phyloP scores from a whole-genome alignment of 768 basidiomycete species.

The Guyanaporus albipodus region DNA sequence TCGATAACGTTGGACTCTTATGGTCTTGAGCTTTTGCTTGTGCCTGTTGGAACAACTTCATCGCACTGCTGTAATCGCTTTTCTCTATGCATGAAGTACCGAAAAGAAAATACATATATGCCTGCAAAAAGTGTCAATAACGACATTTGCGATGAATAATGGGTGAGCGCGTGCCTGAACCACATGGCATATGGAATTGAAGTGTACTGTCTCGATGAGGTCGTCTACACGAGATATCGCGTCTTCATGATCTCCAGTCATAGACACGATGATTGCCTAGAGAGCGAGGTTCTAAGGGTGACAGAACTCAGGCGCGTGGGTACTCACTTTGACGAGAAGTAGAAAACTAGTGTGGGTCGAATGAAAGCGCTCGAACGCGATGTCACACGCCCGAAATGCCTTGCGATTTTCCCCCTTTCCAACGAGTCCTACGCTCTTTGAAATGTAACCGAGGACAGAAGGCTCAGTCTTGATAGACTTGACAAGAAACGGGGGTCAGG shows the following conservation, averaged over 20 bases:
- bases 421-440: not conserved
- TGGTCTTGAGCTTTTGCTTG: not conserved
- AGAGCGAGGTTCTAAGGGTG: not conserved
- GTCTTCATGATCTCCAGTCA: not conserved
- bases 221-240: not conserved
- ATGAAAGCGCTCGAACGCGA: not conserved
- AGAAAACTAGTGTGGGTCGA: not conserved
- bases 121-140: not conserved
- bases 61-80: not conserved
- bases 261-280: not conserved
- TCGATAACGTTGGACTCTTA: not conserved
- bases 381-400: not conserved
- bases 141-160: not conserved
- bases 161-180: not conserved
- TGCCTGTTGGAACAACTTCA: not conserved
- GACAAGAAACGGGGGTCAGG: not conserved
- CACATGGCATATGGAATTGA: not conserved
- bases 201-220: not conserved
- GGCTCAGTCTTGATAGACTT: not conserved
- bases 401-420: not conserved
- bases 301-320: not conserved
- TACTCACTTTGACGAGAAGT: not conserved
- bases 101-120: not conserved
- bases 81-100: not conserved
- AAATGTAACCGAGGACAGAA: not conserved